These are phyloP conservation scores for Rutstroemia sp. DNA, from an alignment of 2,329 filamentous ascomycete genomes.

Conservation along the genomic window DNA sequence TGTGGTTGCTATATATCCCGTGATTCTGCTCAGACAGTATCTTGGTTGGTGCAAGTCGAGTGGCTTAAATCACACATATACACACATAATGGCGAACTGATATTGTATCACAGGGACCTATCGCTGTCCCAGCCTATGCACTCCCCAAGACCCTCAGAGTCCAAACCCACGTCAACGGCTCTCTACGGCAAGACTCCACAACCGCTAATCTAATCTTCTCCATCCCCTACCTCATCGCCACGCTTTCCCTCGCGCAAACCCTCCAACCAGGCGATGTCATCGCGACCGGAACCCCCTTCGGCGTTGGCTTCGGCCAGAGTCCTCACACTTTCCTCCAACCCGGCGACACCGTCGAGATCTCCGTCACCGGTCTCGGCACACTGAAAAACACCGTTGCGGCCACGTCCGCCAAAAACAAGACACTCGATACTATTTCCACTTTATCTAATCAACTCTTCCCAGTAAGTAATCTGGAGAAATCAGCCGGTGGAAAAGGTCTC, in stretches of 20 bases:
- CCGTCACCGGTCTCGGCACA: constrained; percentile 35
- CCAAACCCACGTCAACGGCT: constrained; percentile 41
- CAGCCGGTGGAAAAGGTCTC: too few relatives aligned
- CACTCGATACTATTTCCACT: too few relatives aligned
- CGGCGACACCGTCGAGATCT: constrained; percentile 36
- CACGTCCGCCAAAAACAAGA: not conserved
- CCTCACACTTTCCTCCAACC: constrained; percentile 36
- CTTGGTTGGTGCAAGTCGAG: too few relatives aligned
- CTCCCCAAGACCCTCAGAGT: constrained; percentile 33
- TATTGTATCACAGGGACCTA: too few relatives aligned
- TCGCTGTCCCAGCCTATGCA: too few relatives aligned
- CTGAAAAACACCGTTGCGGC: constrained; percentile 34
- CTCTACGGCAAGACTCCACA: constrained; percentile 41
- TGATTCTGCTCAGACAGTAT: too few relatives aligned
- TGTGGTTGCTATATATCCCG: too few relatives aligned
- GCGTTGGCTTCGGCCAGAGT: constrained; percentile 39
- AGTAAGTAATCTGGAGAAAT: too few relatives aligned
- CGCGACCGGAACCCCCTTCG: constrained; percentile 41
- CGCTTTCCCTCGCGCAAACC: constrained; percentile 42
- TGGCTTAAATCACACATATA: too few relatives aligned
- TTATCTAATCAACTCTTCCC: too few relatives aligned
- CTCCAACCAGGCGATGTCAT: constrained; percentile 43
- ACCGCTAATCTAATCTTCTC: constrained; percentile 43
- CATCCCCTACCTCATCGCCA: constrained; percentile 39
- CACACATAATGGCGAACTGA: too few relatives aligned